Conservation (phyloP, 2,329 filamentous ascomycete species). For the Pestalotiopsis sp. region DNA sequence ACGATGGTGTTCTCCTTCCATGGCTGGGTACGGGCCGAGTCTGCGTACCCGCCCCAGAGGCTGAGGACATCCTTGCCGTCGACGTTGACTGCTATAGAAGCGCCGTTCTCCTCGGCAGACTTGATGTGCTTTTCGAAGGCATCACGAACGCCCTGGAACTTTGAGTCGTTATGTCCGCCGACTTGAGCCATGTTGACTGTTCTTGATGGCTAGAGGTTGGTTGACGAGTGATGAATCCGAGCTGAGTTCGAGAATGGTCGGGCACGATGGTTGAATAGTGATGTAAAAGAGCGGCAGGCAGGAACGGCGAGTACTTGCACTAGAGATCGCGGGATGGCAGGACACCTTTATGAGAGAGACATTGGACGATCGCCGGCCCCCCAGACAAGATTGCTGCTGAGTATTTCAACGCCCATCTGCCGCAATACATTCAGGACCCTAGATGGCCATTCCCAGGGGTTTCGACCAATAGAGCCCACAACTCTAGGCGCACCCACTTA, state of each 20-base stretch:
- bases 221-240: not conserved
- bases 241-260: not conserved
- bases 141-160: conserved; percentile 38
- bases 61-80: conserved; percentile 41
- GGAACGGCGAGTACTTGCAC: not conserved
- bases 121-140: conserved; percentile 35
- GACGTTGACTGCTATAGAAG: conserved; percentile 41
- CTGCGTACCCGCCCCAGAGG: conserved; percentile 42
- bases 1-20: conserved; percentile 41
- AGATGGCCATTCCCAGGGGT: not conserved
- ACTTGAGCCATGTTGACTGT: conserved; percentile 21
- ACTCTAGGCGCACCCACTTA: not conserved
- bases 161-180: conserved; percentile 38
- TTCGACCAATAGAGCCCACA: not conserved
- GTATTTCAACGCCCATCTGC: not conserved
- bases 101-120: conserved; percentile 43
- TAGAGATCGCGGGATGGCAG: not conserved
- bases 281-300: not conserved
- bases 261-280: not conserved
- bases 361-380: not conserved
- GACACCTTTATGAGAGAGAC: not conserved
- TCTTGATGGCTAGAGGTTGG: not conserved
- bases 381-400: not conserved
- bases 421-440: not conserved
- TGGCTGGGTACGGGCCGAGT: conserved; percentile 28